Evolutionary conservation across 164 flowering plant genomes (phyloP), one percentile per base, ranked within the genome.

Genomic region (Annona squamosa): DNA sequence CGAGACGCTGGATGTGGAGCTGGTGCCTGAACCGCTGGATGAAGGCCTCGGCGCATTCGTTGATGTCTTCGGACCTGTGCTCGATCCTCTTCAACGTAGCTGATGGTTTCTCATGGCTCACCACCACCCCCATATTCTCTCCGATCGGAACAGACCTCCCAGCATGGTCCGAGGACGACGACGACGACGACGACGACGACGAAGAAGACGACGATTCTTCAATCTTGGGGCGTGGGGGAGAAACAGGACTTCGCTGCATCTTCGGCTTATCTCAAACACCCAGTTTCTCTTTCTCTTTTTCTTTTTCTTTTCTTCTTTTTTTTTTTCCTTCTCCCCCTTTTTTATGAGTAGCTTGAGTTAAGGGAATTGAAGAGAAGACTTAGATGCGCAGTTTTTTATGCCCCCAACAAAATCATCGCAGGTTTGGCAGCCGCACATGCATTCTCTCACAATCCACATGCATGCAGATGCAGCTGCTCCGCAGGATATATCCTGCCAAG

Each of bases 31-130:
- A 92, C 10, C 82, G 84, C 82, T 77, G 77, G 77, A 92, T 90
- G 84, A 90, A 90, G 1, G 83, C 88, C 47, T 92, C 95, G 0
- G 95, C 97, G 18, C 91, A 81, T 73, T 82, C 79, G 70, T 92
- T 78, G 19, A 92, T 81, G 69, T 94, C 94, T 61, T 75, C 86
- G 0, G 83, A 62, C 74, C 75, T 80, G 61, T 73, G 83, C 80
- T 83, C 85, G 16, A 75, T 66, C 80, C 69, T 78, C 71, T 74
- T 82, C 41, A 18, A 71, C 26, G 26, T 62, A 17, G 57, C 6
- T 67, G 37, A 26, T 65, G 16, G 71, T 71, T 52, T 74, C 68
- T 42, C 67, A 64, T 64, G 45, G 13, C 3, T 26, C 37, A 26
- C 37, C 37, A 26, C 37, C 37, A 26, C 37, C 37, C 37, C 37